Evolutionary conservation across 1,284 basidiomycete genomes (phyloP).

Genomic region (Naganishia sp.): DNA sequence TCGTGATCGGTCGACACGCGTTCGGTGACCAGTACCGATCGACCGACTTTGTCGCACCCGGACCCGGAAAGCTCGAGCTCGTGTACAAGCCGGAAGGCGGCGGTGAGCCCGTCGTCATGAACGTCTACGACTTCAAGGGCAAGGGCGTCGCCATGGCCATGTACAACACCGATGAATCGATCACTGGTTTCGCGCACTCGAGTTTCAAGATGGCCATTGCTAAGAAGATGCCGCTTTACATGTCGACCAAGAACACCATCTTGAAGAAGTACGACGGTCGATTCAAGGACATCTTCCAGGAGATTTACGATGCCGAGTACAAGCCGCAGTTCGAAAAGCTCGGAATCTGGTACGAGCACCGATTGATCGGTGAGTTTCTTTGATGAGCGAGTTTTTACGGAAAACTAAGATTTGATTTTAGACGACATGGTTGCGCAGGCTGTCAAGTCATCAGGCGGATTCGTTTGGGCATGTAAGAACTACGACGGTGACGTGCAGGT

Average conservation of each 20-base stretch:
- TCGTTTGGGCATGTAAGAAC: conserved; percentile 97
- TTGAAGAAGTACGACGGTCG: conserved; percentile 94
- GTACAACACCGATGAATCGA: conserved; percentile 97
- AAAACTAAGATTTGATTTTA: conserved; percentile 56
- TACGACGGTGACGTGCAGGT: conserved; percentile 88
- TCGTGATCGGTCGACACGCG: conserved; percentile 94
- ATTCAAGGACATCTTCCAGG: conserved; percentile 99
- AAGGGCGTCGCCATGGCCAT: conserved; percentile 86
- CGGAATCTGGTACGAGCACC: conserved; percentile 96
- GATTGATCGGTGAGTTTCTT: conserved; percentile 60
- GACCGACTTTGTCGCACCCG: conserved; percentile 83
- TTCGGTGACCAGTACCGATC: conserved; percentile 96
- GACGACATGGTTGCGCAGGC: conserved; percentile 97
- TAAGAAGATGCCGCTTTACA: conserved; percentile 93
- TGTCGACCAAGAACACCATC: conserved; percentile 98
- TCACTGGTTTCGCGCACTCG: conserved; percentile 91
- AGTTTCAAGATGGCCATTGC: conserved; percentile 98
- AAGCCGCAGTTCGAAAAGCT: conserved; percentile 75
- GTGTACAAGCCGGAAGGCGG: conserved; percentile 79
- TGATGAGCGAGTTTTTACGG: not conserved
- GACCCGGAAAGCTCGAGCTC: conserved; percentile 85
- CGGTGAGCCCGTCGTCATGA: conserved; percentile 62
- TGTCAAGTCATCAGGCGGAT: conserved; percentile 94
- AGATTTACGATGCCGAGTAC: conserved; percentile 85
- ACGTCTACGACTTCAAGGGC: conserved; percentile 89